These are phyloP conservation scores for Rutstroemia sp. DNA, from an alignment of 2,329 filamentous ascomycete genomes.

Conservation along the genomic window DNA sequence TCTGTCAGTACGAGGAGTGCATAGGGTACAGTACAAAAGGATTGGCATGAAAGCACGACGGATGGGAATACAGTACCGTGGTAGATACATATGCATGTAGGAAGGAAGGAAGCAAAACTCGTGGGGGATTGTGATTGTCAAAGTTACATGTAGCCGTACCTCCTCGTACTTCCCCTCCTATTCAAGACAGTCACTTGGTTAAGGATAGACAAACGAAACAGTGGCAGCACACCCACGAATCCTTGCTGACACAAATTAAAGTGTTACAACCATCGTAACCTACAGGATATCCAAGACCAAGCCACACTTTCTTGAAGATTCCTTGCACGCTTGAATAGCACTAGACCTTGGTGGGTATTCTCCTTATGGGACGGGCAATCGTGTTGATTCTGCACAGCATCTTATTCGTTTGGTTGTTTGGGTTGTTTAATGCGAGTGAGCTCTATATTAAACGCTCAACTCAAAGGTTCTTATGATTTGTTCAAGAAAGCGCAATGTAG, in stretches of 20 bases:
- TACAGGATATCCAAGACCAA: not conserved
- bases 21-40: not conserved
- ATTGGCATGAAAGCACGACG: constrained; percentile 1
- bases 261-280: not conserved
- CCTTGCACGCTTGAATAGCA: not conserved
- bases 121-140: not conserved
- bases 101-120: not conserved
- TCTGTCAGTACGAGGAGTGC: constrained; percentile 10
- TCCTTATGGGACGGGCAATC: too few relatives aligned
- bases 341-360: too few relatives aligned
- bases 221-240: not conserved
- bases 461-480: constrained; percentile 7
- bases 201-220: not conserved
- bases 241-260: not conserved
- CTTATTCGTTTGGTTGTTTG: not conserved
- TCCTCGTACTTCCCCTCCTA: too few relatives aligned
- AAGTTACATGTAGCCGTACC: not conserved
- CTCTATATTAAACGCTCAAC: constrained; percentile 3
- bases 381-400: not conserved
- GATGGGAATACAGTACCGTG: constrained; percentile 7
- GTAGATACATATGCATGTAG: not conserved
- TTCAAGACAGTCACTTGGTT: not conserved
- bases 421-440: not conserved
- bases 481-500: constrained; percentile 1
- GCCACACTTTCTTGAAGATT: constrained; percentile 1